phyloP scores from a whole-genome alignment of 208 protist genomes.

The Porcisia hertigi region DNA sequence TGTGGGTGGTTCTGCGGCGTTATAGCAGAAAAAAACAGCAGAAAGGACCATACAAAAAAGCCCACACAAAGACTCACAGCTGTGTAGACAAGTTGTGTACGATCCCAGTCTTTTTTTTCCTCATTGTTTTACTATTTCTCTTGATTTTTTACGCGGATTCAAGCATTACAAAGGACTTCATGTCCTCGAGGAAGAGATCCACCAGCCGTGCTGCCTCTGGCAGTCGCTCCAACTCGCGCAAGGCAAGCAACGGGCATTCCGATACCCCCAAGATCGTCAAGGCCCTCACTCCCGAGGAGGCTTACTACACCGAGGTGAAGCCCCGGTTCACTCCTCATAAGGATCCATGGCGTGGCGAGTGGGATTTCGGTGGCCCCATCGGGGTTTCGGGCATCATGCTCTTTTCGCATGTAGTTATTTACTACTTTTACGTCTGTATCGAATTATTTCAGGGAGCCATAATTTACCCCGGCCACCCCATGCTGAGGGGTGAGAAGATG shows the following conservation, averaged over 20 bases:
- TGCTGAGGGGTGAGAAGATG: conserved; percentile 64
- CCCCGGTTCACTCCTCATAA: conserved; percentile 80
- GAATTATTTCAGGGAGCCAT: conserved; percentile 77
- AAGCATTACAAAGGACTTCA: conserved; percentile 1
- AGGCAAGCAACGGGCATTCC: conserved; percentile 20
- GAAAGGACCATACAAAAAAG: neutral
- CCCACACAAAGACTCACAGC: too few relatives aligned
- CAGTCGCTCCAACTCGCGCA: conserved; percentile 27
- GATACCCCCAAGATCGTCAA: neutral
- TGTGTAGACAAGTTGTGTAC: too few relatives aligned
- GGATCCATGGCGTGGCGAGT: conserved; percentile 73
- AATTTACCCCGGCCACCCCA: conserved; percentile 80
- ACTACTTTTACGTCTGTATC: conserved; percentile 89
- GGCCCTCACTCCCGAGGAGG: conserved; percentile 46
- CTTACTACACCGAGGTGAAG: conserved; percentile 51
- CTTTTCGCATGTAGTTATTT: conserved; percentile 84
- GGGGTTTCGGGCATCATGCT: conserved; percentile 80
- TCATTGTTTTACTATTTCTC: neutral
- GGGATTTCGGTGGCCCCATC: conserved; percentile 85
- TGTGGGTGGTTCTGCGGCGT: neutral
- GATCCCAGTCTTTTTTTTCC: neutral
- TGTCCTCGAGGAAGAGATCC: conserved; percentile 47
- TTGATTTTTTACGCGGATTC: neutral
- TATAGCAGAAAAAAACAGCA: neutral
- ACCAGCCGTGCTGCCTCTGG: conserved; percentile 30